Base-by-base conservation (phyloP, 768 basidiomycete species). In the Dacryopinax spathularia region DNA sequence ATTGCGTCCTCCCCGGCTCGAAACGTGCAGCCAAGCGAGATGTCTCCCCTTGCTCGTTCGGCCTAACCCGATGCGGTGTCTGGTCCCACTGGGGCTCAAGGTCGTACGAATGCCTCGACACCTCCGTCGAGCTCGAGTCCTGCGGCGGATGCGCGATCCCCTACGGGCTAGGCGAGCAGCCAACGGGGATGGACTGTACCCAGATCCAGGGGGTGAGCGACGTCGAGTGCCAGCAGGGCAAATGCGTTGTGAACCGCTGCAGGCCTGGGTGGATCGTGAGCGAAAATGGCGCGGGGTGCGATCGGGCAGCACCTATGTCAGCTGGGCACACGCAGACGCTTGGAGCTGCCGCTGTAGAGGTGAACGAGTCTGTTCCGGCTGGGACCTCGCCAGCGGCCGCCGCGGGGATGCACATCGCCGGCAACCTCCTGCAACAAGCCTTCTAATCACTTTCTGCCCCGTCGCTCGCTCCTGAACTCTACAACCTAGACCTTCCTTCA, bases 61-160 rank as follows among this genome's bases (percentile, higher is more conserved):
- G 48, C 7, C 25, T 56, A 29, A 56, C 10, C 5, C 48, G 29
- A 20, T 56, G 48, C 48, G 48, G 48, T 31, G 25, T 56, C 13
- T 56, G 48, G 48, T 56, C 48, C 6, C 48, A 29, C 48, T 56
- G 48, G 48, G 48, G 48, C 31, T 2, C 59, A 34, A 29, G 48
- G 2, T 60, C 37, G 2, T 65, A 36, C 48, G 64, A 65, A 22
- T 65, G 66, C 66, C 35, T 67, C 39, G 64, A 65, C 37, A 44
- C 39, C 13, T 12, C 3, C 1, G 20, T 7, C 27, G 60, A 63
- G 36, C 33, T 37, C 44, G 62, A 62, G 39, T 63, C 62, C 5
- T 67, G 66, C 31, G 66, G 66, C 13, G 66, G 64, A 13, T 67
- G 64, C 62, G 60, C 60, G 4, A 36, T 37, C 5, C 41, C 48